Evolutionary conservation across 371 early-diverging fungal species (phyloP), one percentile per base, ranked within the genome.

Genomic region (Basidiobolus meristosporus): DNA sequence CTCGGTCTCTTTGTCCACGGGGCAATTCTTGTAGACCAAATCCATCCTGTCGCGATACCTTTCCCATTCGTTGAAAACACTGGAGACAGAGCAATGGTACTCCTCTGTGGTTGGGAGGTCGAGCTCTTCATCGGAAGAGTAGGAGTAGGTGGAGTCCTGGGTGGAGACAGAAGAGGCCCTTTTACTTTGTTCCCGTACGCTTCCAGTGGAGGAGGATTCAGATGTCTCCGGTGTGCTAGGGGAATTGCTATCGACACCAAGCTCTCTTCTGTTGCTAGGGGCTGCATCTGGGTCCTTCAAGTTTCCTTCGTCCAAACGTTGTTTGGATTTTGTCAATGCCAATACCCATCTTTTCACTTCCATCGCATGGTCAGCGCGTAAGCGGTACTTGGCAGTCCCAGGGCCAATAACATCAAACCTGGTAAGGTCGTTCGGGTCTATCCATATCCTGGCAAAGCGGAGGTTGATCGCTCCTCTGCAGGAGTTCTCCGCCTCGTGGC

Each of bases 291-390:
- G 11, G 10, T 14, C 29, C 14, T 7, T 9, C 12, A 21, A n/a
- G 34, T 30, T 42, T 23, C 19, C 5, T n/a, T 60, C 56, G 19
- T 57, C 45, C 31, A 55, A 63, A 68, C 65, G 76, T 44, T 70
- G 56, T 51, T 77, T 77, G 31, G 77, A 69, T 45, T 78, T 73
- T n/a, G 68, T 67, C 11, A 84, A 52, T 14, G 74, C 65, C 37
- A 70, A 59, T 10, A 82, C 70, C 84, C 86, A 85, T 39, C 72
- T 69, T 46, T 77, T 73, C 31, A 84, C 81, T 32, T 77, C 73
- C 6, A 61, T 68, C 7, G 70, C 60, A 36, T 65, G 62, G 3
- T 58, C 53, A 4, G 82, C 78, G 38, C 71, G 64, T 39, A 83
- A 47, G 20, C 66, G 70, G 45, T 73, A 83, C 39, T 68, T 64